Base-by-base conservation (phyloP, 345 rosid species). In the Bruguiera gymnorhiza region DNA sequence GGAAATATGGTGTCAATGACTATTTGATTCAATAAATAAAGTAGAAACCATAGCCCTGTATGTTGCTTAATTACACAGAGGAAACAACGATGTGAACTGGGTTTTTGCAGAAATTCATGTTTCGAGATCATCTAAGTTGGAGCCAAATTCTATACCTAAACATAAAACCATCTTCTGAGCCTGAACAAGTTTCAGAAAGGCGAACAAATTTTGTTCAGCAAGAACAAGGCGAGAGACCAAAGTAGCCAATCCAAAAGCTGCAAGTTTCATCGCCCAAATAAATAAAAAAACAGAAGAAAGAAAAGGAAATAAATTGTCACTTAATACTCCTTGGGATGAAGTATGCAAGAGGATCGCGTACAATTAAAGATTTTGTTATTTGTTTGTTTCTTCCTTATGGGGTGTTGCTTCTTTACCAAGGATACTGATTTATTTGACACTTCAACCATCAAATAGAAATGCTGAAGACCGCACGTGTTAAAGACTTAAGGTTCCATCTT, bases 161-260 rank as follows among this genome's bases (percentile, higher is more conserved):
- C 50, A 43, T 43, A 43, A 13, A 43, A 13, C 18, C 1, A 3
- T 15, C 18, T 39, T 70, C 29, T 52, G 74, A 29, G 37, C 53
- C 21, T 43, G 60, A 51, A 55, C 29, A 32, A 53, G 20, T n/a
- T 2, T 36, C n/a, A 65, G 6, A 60, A 62, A 65, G 13, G 46
- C 60, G 3, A 48, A 70, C 55, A 51, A 66, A 64, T 36, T 30
- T 65, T 67, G 69, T 77, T 78, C 77, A 69, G 50, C 65, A 71
- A 63, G 32, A 30, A 58, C 23, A 10, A 56, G 37, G 37, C 2
- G 10, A 7, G 37, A 1, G 62, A 66, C 30, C 71, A 20, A 31
- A 50, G 18, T 61, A 61, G 64, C 61, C 66, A 20, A 71, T 62
- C 46, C 23, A 64, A 30, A 57, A 30, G 60, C 66, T 67, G 69